These are phyloP conservation scores for Xylaria sp. DNA, from an alignment of 2,329 filamentous ascomycete genomes.

Conservation along the genomic window DNA sequence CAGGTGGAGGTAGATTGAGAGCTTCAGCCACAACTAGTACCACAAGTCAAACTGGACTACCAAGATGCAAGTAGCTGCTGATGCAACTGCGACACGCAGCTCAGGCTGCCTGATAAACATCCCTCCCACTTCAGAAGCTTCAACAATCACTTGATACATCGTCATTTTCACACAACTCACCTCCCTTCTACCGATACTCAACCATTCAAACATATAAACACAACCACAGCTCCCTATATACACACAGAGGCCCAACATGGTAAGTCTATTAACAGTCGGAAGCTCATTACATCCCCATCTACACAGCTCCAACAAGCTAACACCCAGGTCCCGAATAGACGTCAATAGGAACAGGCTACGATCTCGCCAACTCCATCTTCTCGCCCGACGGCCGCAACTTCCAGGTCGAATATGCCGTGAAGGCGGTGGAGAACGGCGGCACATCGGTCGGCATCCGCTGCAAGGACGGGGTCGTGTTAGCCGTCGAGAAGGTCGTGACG, in stretches of 20 bases:
- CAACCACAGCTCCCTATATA: not conserved
- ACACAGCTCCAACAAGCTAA: conserved; percentile 29
- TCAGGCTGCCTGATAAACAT: conserved; percentile 46
- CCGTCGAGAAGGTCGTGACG: conserved; percentile 94
- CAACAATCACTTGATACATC: conserved; percentile 22
- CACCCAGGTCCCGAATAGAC: conserved; percentile 68
- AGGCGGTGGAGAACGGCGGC: conserved; percentile 97
- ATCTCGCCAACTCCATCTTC: conserved; percentile 99
- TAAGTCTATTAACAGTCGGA: conserved; percentile 11
- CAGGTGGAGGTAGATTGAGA: too few relatives aligned
- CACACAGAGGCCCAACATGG: conserved; percentile 33
- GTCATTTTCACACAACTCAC: not conserved
- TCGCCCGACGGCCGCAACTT: conserved; percentile 99
- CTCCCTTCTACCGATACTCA: not conserved
- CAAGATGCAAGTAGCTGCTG: conserved; percentile 26
- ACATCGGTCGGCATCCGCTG: conserved; percentile 96
- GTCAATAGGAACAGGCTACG: conserved; percentile 99
- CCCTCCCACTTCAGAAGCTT: conserved; percentile 41
- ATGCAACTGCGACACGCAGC: conserved; percentile 48
- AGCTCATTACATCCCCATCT: not conserved
- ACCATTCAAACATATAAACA: conserved; percentile 4
- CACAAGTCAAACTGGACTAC: conserved; percentile 15
- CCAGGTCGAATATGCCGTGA: conserved; percentile 98
- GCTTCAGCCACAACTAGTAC: conserved; percentile 14
- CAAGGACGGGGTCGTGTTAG: conserved; percentile 96